Conservation (phyloP, 768 basidiomycete species). For the Termitomyces sp. region DNA sequence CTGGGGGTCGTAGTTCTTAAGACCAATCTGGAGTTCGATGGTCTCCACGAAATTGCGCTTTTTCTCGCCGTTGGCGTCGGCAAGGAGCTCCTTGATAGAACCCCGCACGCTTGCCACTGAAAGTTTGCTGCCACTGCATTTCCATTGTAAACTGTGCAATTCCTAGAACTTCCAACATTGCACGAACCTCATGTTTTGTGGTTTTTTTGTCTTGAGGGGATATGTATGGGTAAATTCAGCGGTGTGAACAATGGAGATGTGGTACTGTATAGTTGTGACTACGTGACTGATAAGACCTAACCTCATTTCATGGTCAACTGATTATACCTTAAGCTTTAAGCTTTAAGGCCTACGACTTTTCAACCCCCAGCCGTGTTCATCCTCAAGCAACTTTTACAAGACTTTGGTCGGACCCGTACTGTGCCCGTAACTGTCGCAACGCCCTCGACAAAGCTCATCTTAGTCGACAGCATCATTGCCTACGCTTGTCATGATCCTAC, state of each 20-base stretch:
- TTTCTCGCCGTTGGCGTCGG: conserved; percentile 79
- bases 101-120: conserved; percentile 99
- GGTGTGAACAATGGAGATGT: conserved; percentile 12
- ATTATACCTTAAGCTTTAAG: too few species aligned
- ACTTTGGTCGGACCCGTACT: conserved; percentile 31
- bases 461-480: conserved; percentile 30
- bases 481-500: conserved; percentile 7
- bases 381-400: conserved; percentile 28
- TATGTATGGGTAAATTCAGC: neutral
- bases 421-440: conserved; percentile 19
- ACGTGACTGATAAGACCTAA: conserved; percentile 16
- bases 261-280: conserved; percentile 25
- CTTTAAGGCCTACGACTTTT: too few species aligned
- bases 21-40: conserved; percentile 91
- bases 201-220: conserved; percentile 19
- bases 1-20: conserved; percentile 99
- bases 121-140: conserved; percentile 54
- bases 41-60: conserved; percentile 95
- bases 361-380: conserved; percentile 33
- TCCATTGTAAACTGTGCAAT: conserved; percentile 3
- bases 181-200: conserved; percentile 19
- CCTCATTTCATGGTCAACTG: conserved; percentile 14
- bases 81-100: conserved; percentile 88
- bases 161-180: neutral
- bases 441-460: conserved; percentile 26